These are phyloP conservation scores for Penicillium sp. DNA, from an alignment of 2,329 filamentous ascomycete genomes.

Conservation along the genomic window DNA sequence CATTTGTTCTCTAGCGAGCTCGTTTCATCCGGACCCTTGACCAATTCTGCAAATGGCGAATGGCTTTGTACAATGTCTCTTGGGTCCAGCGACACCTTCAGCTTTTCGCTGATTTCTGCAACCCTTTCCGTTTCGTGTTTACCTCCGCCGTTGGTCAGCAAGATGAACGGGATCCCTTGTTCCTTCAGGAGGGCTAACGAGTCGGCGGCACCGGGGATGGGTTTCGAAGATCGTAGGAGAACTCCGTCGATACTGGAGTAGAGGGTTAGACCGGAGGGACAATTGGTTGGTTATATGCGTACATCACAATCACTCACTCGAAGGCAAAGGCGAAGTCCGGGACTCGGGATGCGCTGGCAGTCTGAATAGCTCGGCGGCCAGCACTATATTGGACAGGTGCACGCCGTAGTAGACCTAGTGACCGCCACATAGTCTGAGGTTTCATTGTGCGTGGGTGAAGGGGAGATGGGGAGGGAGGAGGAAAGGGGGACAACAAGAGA, in stretches of 20 bases:
- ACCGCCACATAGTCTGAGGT: conserved; percentile 28
- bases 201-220: conserved; percentile 76
- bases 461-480: not conserved
- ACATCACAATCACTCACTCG: conserved; percentile 41
- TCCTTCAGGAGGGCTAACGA: conserved; percentile 74
- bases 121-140: conserved; percentile 77
- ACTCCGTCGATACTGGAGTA: conserved; percentile 81
- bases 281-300: conserved; percentile 3
- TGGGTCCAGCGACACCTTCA: conserved; percentile 67
- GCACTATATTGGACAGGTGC: conserved; percentile 23
- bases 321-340: conserved; percentile 52
- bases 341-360: conserved; percentile 32
- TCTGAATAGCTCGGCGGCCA: conserved; percentile 33
- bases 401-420: conserved; percentile 33
- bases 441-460: conserved; percentile 28
- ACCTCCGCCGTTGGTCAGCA: conserved; percentile 94
- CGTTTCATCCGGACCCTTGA: conserved; percentile 61
- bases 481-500: not conserved
- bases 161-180: conserved; percentile 83
- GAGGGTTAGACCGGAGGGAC: conserved; percentile 15
- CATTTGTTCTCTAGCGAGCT: conserved; percentile 64
- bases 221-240: conserved; percentile 78
- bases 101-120: conserved; percentile 67
- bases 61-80: conserved; percentile 86
- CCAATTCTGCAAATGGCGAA: conserved; percentile 79